phyloP scores from a whole-genome alignment of 1,284 basidiomycete species.

The Thelephora terrestris region DNA sequence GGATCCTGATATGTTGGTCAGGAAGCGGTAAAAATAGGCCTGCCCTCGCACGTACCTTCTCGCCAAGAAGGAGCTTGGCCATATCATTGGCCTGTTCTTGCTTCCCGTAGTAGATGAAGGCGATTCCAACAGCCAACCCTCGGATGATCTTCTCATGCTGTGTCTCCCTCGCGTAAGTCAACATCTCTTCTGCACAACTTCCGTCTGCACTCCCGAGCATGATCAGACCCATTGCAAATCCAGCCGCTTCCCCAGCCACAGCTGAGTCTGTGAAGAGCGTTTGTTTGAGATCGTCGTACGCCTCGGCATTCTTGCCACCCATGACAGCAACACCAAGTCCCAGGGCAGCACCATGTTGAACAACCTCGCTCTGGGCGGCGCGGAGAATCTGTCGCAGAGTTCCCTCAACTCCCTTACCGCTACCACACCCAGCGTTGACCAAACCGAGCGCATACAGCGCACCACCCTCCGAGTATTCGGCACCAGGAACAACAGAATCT shows the following conservation, averaged over 20 bases:
- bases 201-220: constrained; percentile 86
- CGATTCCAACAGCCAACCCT: constrained; percentile 83
- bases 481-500: constrained; percentile 61
- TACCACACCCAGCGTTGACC: constrained; percentile 83
- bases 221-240: constrained; percentile 92
- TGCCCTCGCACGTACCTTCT: constrained; percentile 56
- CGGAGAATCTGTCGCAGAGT: constrained; percentile 76
- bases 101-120: constrained; percentile 84
- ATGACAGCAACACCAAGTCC: constrained; percentile 90
- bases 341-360: constrained; percentile 92
- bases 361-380: constrained; percentile 66
- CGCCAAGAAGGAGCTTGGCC: constrained; percentile 65
- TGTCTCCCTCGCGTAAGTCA: constrained; percentile 88
- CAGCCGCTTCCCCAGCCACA: constrained; percentile 87
- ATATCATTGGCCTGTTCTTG: constrained; percentile 83
- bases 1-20: constrained; percentile 56
- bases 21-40: constrained; percentile 1
- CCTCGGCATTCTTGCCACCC: constrained; percentile 79
- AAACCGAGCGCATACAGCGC: constrained; percentile 90
- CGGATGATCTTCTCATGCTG: constrained; percentile 98
- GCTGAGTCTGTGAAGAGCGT: constrained; percentile 89
- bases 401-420: constrained; percentile 54
- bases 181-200: constrained; percentile 83
- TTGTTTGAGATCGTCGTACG: constrained; percentile 86
- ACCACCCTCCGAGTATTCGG: constrained; percentile 88